Percentiles rank a stretch among this genome's conserved stretches.
Conservation (phyloP, 768 basidiomycete species). For the Boletus insuetus region DNA sequence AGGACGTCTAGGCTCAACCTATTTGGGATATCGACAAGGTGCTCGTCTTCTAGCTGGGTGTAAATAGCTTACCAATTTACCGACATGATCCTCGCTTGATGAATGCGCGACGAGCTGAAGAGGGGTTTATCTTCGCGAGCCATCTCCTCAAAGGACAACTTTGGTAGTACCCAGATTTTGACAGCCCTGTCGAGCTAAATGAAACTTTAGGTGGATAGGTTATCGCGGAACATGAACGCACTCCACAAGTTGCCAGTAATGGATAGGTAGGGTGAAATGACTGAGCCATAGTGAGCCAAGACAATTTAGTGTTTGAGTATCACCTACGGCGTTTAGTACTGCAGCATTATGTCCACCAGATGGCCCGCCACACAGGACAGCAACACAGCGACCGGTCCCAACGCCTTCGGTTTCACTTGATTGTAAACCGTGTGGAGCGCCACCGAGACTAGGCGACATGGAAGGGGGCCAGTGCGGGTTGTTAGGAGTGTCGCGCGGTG, state of each 20-base stretch:
- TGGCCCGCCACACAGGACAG: slow-evolving; percentile 64
- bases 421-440: slow-evolving; percentile 68
- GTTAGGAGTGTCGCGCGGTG: slow-evolving; percentile 32
- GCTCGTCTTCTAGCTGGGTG: background rate
- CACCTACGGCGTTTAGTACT: slow-evolving; percentile 59
- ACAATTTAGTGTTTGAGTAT: background rate
- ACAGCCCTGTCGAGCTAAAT: slow-evolving; percentile 66
- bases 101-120: slow-evolving; percentile 65
- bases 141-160: slow-evolving; percentile 35
- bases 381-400: slow-evolving; percentile 57
- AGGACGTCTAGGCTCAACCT: slow-evolving; percentile 62
- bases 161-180: slow-evolving; percentile 70
- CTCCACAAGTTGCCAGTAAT: slow-evolving; percentile 75
- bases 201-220: background rate
- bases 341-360: slow-evolving; percentile 74
- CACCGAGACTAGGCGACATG: slow-evolving; percentile 49
- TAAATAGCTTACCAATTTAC: slow-evolving; percentile 51
- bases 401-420: slow-evolving; percentile 57
- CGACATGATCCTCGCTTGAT: slow-evolving; percentile 62
- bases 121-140: slow-evolving; percentile 72
- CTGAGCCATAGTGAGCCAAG: slow-evolving; percentile 33
- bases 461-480: slow-evolving; percentile 63
- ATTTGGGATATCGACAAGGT: background rate
- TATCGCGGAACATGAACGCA: slow-evolving; percentile 33
- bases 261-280: slow-evolving; percentile 66